Conservation (phyloP, 805 yeast genomes). For the Ogataea pini region DNA sequence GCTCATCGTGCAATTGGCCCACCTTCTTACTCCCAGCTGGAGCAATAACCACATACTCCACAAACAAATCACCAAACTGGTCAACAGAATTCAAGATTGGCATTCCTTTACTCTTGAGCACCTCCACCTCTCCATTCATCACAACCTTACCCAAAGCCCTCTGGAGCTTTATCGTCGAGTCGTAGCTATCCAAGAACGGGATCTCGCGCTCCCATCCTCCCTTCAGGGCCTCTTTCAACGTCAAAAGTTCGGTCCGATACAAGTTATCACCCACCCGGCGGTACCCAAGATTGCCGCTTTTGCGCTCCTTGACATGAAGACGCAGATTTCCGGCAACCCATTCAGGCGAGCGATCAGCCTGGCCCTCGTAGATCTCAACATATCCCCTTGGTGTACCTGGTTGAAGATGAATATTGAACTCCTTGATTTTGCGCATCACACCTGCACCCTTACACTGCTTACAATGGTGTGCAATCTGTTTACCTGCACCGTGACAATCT, state of each 20-base stretch:
- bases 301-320: slow-evolving; percentile 59
- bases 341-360: slow-evolving; percentile 85
- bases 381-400: slow-evolving; percentile 71
- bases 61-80: slow-evolving; percentile 54
- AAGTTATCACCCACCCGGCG: slow-evolving; percentile 74
- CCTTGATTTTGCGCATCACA: slow-evolving; percentile 54
- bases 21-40: slow-evolving; percentile 39
- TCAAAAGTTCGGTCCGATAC: slow-evolving; percentile 78
- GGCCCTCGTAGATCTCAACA: slow-evolving; percentile 62
- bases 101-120: slow-evolving; percentile 80
- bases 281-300: slow-evolving; percentile 70
- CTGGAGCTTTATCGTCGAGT: slow-evolving; percentile 44
- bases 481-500: slow-evolving; percentile 77
- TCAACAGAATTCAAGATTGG: slow-evolving; percentile 56
- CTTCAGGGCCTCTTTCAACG: slow-evolving; percentile 64
- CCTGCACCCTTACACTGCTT: slow-evolving; percentile 69
- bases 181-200: slow-evolving; percentile 63
- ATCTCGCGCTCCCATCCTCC: slow-evolving; percentile 84
- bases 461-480: slow-evolving; percentile 64
- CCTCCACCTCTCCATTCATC: slow-evolving; percentile 69
- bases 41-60: slow-evolving; percentile 48
- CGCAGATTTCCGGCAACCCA: slow-evolving; percentile 77
- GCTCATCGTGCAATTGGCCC: slow-evolving; percentile 33
- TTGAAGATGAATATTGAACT: slow-evolving; percentile 59
- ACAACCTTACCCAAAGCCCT: slow-evolving; percentile 57